Percentiles rank a stretch among this genome's conserved stretches.
Conservation (phyloP, 208 protist species). For the Lotmaria passim region DNA sequence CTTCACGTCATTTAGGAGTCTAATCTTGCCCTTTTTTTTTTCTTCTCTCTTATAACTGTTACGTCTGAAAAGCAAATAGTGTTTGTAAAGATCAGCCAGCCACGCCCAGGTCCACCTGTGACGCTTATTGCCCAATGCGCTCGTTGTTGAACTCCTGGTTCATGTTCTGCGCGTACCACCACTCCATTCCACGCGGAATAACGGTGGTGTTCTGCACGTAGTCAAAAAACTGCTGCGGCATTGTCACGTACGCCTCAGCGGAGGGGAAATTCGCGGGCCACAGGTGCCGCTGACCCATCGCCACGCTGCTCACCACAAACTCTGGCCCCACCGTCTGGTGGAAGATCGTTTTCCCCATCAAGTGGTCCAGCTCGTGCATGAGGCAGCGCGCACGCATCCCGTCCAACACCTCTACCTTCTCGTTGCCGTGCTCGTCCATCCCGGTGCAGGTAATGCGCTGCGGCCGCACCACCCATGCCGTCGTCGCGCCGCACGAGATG, state of each 20-base stretch:
- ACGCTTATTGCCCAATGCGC: conserved; percentile 28
- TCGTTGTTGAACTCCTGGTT: conserved; percentile 63
- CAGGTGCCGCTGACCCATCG: conserved; percentile 80
- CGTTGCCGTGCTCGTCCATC: conserved; percentile 74
- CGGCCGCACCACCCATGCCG: conserved; percentile 84
- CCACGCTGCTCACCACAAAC: conserved; percentile 78
- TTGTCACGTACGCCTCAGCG: conserved; percentile 82
- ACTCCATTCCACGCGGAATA: conserved; percentile 81
- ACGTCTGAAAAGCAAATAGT: too few species aligned
- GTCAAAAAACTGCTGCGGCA: conserved; percentile 83
- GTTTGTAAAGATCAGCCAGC: conserved; percentile 5
- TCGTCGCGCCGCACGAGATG: conserved; percentile 74
- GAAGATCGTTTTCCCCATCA: conserved; percentile 84
- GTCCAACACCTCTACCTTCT: conserved; percentile 75
- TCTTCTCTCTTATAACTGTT: too few species aligned
- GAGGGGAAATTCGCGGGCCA: conserved; percentile 90
- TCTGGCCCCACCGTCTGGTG: conserved; percentile 77
- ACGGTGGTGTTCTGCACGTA: conserved; percentile 79
- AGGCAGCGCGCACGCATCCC: conserved; percentile 86
- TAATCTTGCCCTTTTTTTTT: too few species aligned
- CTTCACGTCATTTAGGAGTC: too few species aligned
- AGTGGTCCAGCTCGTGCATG: conserved; percentile 92
- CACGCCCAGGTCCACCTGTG: too few species aligned
- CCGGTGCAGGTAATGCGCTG: conserved; percentile 81
- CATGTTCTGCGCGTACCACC: conserved; percentile 68